A percentile compares a stretch with the other conserved stretches of the same genome.
Evolutionary conservation across 345 rosid genomes (phyloP).

Genomic region (Eucalyptus cloeziana): DNA sequence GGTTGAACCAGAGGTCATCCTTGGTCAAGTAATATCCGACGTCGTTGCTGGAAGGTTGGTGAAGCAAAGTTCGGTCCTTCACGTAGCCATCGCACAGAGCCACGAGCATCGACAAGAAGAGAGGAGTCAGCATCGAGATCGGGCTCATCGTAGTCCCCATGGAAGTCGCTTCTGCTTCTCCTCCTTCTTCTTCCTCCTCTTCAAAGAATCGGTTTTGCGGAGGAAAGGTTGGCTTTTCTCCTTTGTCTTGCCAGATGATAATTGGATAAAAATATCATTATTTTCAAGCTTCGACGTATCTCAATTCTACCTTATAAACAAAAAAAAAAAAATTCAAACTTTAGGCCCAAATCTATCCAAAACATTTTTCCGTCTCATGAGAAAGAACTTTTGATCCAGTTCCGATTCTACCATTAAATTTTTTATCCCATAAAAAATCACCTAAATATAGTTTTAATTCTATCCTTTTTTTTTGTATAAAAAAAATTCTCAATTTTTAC

Average conservation of each 20-base stretch:
- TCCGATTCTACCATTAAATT: fast-evolving
- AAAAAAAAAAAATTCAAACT: too few relatives aligned
- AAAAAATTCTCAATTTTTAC: too few relatives aligned
- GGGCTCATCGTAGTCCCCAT: not conserved
- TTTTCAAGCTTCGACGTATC: too few relatives aligned
- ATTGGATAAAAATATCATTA: not conserved
- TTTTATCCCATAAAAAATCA: too few relatives aligned
- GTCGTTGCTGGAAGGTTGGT: constrained; percentile 12
- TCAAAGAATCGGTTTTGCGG: not conserved
- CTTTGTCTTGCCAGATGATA: not conserved
- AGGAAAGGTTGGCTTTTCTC: not conserved
- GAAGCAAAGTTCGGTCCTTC: not conserved
- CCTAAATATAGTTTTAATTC: too few relatives aligned
- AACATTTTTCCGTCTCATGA: too few relatives aligned
- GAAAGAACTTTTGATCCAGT: too few relatives aligned
- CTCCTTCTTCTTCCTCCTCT: too few relatives aligned
- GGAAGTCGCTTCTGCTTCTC: not conserved
- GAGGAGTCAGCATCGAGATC: not conserved
- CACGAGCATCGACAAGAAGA: not conserved
- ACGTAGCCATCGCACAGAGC: constrained; percentile 19
- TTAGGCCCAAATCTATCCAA: too few relatives aligned
- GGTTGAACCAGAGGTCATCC: constrained; percentile 66
- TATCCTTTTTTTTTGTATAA: fast-evolving
- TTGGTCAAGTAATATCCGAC: constrained; percentile 46
- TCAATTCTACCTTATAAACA: too few relatives aligned